Evolutionary conservation across 331 rosid species (phyloP).

Genomic region (Dryas integrifolia): DNA sequence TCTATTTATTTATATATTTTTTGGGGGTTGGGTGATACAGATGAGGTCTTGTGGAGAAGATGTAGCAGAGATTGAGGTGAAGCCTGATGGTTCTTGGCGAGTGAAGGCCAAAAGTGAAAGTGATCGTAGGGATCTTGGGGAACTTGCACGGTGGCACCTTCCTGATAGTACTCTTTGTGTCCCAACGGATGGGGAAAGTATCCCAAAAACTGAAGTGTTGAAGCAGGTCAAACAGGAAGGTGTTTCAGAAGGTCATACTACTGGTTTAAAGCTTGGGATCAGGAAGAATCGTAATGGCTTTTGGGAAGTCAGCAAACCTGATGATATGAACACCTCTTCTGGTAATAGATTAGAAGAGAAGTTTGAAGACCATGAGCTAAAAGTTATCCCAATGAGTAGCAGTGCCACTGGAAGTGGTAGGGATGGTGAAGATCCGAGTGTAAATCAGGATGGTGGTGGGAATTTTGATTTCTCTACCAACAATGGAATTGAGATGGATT

Average conservation of each 20-base stretch:
- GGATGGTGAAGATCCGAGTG: constrained; percentile 92
- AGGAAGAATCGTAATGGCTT: constrained; percentile 69
- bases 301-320: constrained; percentile 90
- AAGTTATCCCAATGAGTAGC: constrained; percentile 93
- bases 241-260: constrained; percentile 60
- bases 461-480: constrained; percentile 55
- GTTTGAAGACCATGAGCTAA: constrained; percentile 55
- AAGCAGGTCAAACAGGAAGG: constrained; percentile 81
- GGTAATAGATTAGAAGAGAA: constrained; percentile 55
- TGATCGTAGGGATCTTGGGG: constrained; percentile 73
- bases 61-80: constrained; percentile 81
- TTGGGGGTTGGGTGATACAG: constrained; percentile 42
- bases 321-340: constrained; percentile 55
- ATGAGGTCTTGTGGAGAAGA: constrained; percentile 89
- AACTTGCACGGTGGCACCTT: constrained; percentile 71
- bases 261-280: constrained; percentile 70
- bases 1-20: background rate
- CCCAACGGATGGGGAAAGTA: constrained; percentile 44
- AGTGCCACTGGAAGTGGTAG: constrained; percentile 81
- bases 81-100: constrained; percentile 98
- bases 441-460: constrained; percentile 75
- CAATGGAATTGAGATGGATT: constrained; percentile 79
- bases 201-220: constrained; percentile 44
- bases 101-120: constrained; percentile 75
- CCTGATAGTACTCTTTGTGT: constrained; percentile 63